phyloP scores from a whole-genome alignment of 2,329 filamentous ascomycete species.

The Coleophoma cylindrospora region DNA sequence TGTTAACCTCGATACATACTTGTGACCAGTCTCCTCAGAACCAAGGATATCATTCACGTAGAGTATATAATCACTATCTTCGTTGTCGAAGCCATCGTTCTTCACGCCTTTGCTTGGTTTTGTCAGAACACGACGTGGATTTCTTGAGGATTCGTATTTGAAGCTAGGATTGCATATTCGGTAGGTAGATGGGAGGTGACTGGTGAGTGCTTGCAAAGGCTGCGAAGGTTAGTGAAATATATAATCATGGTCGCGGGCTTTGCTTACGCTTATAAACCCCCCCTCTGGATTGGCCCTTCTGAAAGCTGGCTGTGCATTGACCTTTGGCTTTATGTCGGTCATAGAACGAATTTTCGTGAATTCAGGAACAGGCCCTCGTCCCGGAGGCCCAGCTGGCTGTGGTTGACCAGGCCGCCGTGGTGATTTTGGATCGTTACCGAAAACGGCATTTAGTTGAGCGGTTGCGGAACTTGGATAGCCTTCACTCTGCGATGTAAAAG shows the following conservation, averaged over 20 bases:
- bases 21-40: conserved; percentile 96
- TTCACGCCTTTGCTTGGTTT: conserved; percentile 98
- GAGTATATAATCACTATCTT: conserved; percentile 98
- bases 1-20: conserved; percentile 49
- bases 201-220: conserved; percentile 93
- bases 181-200: conserved; percentile 90
- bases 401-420: conserved; percentile 45
- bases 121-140: conserved; percentile 89
- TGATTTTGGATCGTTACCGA: conserved; percentile 50
- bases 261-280: conserved; percentile 89
- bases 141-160: conserved; percentile 97
- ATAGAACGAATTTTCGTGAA: conserved; percentile 74
- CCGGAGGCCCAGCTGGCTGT: conserved; percentile 37
- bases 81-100: conserved; percentile 98
- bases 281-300: conserved; percentile 93
- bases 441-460: conserved; percentile 65
- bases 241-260: background rate
- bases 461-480: conserved; percentile 69
- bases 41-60: conserved; percentile 98
- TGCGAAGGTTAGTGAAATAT: conserved; percentile 33
- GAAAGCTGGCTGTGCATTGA: conserved; percentile 85
- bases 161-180: conserved; percentile 97
- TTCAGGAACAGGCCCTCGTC: conserved; percentile 73
- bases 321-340: conserved; percentile 72
- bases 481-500: conserved; percentile 63